Conservation (phyloP, 1,284 basidiomycete species). For the Albatrellus sp. region DNA sequence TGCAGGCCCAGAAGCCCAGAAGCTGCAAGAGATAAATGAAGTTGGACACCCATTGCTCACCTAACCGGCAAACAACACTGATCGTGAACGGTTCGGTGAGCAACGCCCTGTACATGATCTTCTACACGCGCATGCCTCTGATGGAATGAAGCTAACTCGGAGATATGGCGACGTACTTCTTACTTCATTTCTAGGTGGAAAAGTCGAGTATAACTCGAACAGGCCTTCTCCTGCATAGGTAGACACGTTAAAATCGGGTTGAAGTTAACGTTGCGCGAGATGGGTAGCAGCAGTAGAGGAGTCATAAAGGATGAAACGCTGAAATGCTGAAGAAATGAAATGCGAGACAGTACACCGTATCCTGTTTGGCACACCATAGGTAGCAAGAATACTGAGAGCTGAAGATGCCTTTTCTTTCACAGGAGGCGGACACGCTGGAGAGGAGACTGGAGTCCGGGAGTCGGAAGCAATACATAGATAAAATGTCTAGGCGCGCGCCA, state of each 20-base stretch:
- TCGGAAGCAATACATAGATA: slow-evolving; percentile 41
- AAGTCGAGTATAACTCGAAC: slow-evolving; percentile 83
- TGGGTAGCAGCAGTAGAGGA: slow-evolving; percentile 13
- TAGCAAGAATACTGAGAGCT: slow-evolving; percentile 41
- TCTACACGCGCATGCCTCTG: slow-evolving; percentile 73
- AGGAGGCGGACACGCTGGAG: slow-evolving; percentile 30
- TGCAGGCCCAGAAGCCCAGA: background rate
- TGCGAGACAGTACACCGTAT: slow-evolving; percentile 58
- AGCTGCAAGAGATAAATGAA: background rate
- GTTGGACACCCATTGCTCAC: slow-evolving; percentile 31
- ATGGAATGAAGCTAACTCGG: slow-evolving; percentile 74
- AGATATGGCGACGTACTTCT: slow-evolving; percentile 67
- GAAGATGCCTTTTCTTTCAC: slow-evolving; percentile 40
- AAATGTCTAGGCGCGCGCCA: slow-evolving; percentile 38
- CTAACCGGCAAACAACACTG: slow-evolving; percentile 80
- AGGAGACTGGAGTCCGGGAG: slow-evolving; percentile 18
- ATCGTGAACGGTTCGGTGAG: slow-evolving; percentile 82
- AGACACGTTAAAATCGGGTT: slow-evolving; percentile 48
- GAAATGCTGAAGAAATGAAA: slow-evolving; percentile 51
- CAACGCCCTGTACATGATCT: slow-evolving; percentile 76
- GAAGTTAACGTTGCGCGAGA: slow-evolving; percentile 37
- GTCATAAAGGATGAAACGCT: slow-evolving; percentile 38
- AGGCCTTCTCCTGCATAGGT: slow-evolving; percentile 45
- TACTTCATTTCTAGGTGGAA: slow-evolving; percentile 72
- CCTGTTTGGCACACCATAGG: slow-evolving; percentile 50